These are phyloP conservation scores for Hansfordia pulvinata DNA, from an alignment of 2,329 filamentous ascomycete species.

Conservation along the genomic window DNA sequence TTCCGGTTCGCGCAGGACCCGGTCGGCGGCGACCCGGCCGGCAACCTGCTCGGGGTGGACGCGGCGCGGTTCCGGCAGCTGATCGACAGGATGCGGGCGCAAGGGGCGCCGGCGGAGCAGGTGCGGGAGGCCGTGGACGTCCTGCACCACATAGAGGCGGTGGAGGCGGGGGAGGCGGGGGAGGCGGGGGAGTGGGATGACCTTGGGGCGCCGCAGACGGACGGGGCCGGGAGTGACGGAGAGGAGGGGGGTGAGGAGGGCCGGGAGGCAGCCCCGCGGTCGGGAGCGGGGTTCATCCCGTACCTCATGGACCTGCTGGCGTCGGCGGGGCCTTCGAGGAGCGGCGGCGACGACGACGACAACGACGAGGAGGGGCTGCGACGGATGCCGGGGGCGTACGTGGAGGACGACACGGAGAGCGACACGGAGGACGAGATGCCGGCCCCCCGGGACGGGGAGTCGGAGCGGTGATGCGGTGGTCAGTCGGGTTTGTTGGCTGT, in stretches of 20 bases:
- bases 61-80: not conserved
- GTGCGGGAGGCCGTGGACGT: not conserved
- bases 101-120: not conserved
- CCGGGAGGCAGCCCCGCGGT: too few relatives aligned
- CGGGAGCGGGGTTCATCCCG: too few relatives aligned
- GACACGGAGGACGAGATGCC: constrained; percentile 10
- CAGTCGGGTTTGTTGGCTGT: too few relatives aligned
- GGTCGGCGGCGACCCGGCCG: constrained; percentile 3
- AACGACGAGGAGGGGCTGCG: constrained; percentile 2
- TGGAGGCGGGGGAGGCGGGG: not conserved
- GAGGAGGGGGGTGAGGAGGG: too few relatives aligned
- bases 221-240: constrained; percentile 3
- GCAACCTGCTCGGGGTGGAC: constrained; percentile 4
- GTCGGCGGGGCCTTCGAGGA: constrained; percentile 6
- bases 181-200: not conserved
- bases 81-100: not conserved
- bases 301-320: constrained; percentile 5
- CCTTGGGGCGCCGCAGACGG: constrained; percentile 7
- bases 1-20: constrained; percentile 4
- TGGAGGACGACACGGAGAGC: constrained; percentile 7
- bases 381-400: constrained; percentile 12
- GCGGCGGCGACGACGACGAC: constrained; percentile 4
- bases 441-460: too few relatives aligned
- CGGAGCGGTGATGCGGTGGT: too few relatives aligned
- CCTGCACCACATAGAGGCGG: not conserved